A percentile compares a stretch with the other conserved stretches of the same genome.
phyloP scores from a whole-genome alignment of 805 yeast genomes.

The Lipomyces mesembrius region DNA sequence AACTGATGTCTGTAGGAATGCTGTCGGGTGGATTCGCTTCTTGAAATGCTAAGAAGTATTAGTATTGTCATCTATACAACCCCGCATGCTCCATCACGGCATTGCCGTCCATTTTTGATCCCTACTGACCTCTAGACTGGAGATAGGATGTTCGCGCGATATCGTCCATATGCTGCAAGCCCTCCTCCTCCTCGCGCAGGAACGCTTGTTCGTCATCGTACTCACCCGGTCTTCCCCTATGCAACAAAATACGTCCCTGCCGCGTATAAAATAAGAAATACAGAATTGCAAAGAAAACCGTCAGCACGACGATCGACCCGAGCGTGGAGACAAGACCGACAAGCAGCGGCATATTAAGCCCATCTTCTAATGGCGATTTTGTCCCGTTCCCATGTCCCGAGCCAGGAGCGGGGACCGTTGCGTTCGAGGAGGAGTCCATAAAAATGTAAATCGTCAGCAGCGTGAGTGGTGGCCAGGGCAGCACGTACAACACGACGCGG shows the following conservation, averaged over 20 bases:
- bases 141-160: conserved; percentile 62
- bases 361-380: conserved; percentile 23
- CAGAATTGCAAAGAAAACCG: conserved; percentile 45
- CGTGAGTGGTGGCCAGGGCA: conserved; percentile 17
- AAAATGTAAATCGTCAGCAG: conserved; percentile 1
- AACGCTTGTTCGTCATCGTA: conserved; percentile 67
- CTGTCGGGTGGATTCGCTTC: conserved; percentile 52
- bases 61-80: background rate
- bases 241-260: conserved; percentile 46
- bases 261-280: conserved; percentile 46
- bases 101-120: background rate
- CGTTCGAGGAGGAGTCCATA: conserved; percentile 4
- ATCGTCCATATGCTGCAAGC: conserved; percentile 65
- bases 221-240: conserved; percentile 58
- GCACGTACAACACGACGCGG: conserved; percentile 5
- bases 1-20: conserved; percentile 50
- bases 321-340: conserved; percentile 49
- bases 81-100: background rate
- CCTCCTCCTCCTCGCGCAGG: conserved; percentile 63
- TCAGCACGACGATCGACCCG: conserved; percentile 40
- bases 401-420: background rate
- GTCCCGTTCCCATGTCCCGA: conserved; percentile 11
- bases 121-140: conserved; percentile 58
- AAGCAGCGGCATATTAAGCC: conserved; percentile 47
- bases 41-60: conserved; percentile 44